Evolutionary conservation across 106 monocot genomes (phyloP), one percentile per base, ranked within the genome.

Genomic region (Dendrobium huoshanense): DNA sequence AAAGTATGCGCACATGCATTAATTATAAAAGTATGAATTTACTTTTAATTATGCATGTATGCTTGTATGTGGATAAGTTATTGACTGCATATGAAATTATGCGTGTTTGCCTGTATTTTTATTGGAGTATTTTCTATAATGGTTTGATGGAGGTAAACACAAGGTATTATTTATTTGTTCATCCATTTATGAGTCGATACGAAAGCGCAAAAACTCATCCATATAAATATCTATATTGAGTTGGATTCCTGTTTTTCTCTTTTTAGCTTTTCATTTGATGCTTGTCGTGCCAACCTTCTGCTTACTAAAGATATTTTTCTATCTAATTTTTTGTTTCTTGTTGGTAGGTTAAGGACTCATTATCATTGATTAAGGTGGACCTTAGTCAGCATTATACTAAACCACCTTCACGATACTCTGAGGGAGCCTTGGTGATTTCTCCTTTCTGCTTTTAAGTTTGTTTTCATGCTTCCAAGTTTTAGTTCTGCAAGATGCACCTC

Each of bases 391-490:
- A 94, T 78, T 84, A 87, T 84, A 97, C 97, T 58, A 92, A 92
- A 86, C 92, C 97, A 44, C 91, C 88, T 67, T 72, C 88, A 73
- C 87, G 91, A 9, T 97, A 92, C 84, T 92, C 94, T 82, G 97
- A 97, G 82, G 94, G 89, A 22, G 75, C 94, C 77, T 80, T 97
- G 92, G 97, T 97, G 56, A 88, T 85, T 77, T 77, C 41, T 67
- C 31, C 73, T 58, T 64, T 70, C 37, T 13, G 15, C 25, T 70
- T 33, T 70, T 70, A 33, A 37, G 10, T 70, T 40, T 70, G 25
- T 70, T 33, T 70, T 37, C 15, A 4, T 37, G 15, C 6, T 37
- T 70, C 31, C 37, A 16, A 33, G 70, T 16, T 70, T 70, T 70
- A 16, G 16, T 33, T 70, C 37, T 70, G 31, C 15, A 37, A 37